Percentiles rank a stretch among this genome's conserved stretches.
phyloP scores from a whole-genome alignment of 352 stramenopile genomes.

The Pythium biforme region DNA sequence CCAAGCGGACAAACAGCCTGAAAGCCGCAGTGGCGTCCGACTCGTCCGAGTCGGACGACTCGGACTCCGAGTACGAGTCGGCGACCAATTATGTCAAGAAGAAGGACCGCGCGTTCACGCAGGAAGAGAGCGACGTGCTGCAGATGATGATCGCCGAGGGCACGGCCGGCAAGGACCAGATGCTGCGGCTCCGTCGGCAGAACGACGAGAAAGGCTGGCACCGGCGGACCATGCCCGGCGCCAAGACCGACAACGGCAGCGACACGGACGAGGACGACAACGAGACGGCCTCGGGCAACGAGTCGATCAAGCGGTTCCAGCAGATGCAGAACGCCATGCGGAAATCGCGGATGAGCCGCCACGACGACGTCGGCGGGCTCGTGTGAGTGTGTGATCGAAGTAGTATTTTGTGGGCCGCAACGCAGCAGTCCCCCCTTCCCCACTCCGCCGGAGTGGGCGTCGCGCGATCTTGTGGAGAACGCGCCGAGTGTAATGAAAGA shows the following conservation, averaged over 20 bases:
- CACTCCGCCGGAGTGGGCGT: no score
- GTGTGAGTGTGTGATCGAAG: constrained; percentile 21
- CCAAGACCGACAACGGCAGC: constrained; percentile 37
- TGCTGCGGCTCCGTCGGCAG: constrained; percentile 63
- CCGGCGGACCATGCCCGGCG: constrained; percentile 40
- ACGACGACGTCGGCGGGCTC: constrained; percentile 17
- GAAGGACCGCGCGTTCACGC: constrained; percentile 53
- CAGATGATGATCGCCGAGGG: constrained; percentile 81
- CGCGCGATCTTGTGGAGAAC: no score
- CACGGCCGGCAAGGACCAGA: constrained; percentile 64
- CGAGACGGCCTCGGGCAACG: constrained; percentile 19
- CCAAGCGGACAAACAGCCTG: background rate
- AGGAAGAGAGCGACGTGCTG: constrained; percentile 71
- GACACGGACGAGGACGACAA: constrained; percentile 53
- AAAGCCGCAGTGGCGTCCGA: constrained; percentile 24
- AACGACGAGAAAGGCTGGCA: constrained; percentile 65
- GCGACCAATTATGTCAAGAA: constrained; percentile 55
- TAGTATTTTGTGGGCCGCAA: no score
- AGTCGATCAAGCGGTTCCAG: constrained; percentile 30
- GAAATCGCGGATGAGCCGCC: constrained; percentile 30
- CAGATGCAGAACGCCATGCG: constrained; percentile 42
- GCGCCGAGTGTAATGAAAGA: no score
- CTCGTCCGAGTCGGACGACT: constrained; percentile 54
- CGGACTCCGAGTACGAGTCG: constrained; percentile 58
- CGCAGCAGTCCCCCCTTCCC: no score